Evolutionary conservation across 2,329 filamentous ascomycete species (phyloP).

Genomic region (Scleromitrula shiraiana): DNA sequence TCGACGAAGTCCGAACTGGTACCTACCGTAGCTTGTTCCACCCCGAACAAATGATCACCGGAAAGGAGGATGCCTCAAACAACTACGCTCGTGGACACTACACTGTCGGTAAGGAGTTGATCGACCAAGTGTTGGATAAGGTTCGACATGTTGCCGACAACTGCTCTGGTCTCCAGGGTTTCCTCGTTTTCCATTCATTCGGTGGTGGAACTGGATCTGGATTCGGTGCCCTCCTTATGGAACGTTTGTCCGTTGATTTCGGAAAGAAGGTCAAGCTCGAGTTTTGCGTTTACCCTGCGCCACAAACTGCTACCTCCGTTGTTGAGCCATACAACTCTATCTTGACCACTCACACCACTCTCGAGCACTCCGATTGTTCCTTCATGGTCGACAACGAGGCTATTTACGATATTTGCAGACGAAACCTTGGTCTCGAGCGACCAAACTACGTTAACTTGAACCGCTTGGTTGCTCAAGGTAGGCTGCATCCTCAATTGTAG

Average conservation of each 20-base stretch:
- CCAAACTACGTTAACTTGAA: conserved; percentile 58
- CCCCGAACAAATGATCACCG: conserved; percentile 57
- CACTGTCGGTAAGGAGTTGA: conserved; percentile 60
- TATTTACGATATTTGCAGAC: conserved; percentile 59
- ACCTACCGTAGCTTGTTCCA: conserved; percentile 56
- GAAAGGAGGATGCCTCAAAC: conserved; percentile 62
- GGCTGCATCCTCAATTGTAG: too few relatives aligned
- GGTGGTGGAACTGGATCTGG: conserved; percentile 61
- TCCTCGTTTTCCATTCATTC: conserved; percentile 62
- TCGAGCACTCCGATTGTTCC: conserved; percentile 60
- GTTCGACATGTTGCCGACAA: conserved; percentile 59
- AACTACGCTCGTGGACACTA: conserved; percentile 65
- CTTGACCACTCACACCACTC: conserved; percentile 47
- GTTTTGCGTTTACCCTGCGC: conserved; percentile 58
- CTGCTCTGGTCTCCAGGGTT: conserved; percentile 58
- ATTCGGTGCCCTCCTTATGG: conserved; percentile 56
- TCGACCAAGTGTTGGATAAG: conserved; percentile 55
- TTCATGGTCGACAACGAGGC: conserved; percentile 64
- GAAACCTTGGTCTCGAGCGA: conserved; percentile 55
- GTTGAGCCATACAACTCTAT: conserved; percentile 62
- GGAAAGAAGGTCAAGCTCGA: conserved; percentile 63
- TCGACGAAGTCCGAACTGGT: conserved; percentile 60
- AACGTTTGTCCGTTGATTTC: conserved; percentile 56
- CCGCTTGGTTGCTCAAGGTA: conserved; percentile 58
- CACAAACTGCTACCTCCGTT: conserved; percentile 54